Evolutionary conservation across 2,329 filamentous ascomycete species (phyloP).

Genomic region (Diaporthe destruens): DNA sequence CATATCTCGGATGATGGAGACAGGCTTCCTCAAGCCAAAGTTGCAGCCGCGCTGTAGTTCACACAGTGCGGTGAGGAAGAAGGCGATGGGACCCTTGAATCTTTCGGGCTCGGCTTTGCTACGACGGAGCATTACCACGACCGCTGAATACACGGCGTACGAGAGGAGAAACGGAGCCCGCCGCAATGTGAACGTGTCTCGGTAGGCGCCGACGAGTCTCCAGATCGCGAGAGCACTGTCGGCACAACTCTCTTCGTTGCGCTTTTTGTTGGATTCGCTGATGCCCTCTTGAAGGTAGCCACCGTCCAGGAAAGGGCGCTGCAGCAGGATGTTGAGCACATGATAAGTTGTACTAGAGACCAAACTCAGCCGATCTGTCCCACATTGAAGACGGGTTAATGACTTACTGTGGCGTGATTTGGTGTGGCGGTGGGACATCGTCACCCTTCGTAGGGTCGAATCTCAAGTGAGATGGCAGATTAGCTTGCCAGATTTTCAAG

Average conservation of each 20-base stretch:
- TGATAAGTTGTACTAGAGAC: not conserved
- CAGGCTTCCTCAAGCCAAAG: slow-evolving; percentile 13
- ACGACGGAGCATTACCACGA: not conserved
- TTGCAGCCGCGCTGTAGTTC: slow-evolving; percentile 9
- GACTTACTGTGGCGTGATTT: slow-evolving; percentile 12
- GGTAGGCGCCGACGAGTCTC: slow-evolving; percentile 5
- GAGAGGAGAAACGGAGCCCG: slow-evolving; percentile 6
- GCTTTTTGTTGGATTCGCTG: not conserved
- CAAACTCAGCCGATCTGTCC: not conserved
- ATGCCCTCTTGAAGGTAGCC: slow-evolving; percentile 16
- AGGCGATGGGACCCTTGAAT: slow-evolving; percentile 4
- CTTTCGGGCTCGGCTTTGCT: not conserved
- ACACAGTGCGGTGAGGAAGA: slow-evolving; percentile 1
- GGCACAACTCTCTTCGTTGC: slow-evolving; percentile 2
- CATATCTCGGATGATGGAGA: slow-evolving; percentile 4
- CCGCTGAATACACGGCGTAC: slow-evolving; percentile 3
- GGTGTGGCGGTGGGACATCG: slow-evolving; percentile 1
- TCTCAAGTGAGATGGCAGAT: not conserved
- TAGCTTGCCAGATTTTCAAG: not conserved
- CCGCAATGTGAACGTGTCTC: not conserved
- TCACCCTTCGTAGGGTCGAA: not conserved
- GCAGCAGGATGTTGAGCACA: slow-evolving; percentile 4
- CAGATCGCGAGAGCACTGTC: slow-evolving; percentile 4
- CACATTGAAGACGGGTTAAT: not conserved
- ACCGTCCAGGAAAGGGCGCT: slow-evolving; percentile 1